Percentiles rank a stretch among this genome's conserved stretches.
Evolutionary conservation across 192 early-diverging fungal species (phyloP).

Genomic region (Backusella liffmaniae): DNA sequence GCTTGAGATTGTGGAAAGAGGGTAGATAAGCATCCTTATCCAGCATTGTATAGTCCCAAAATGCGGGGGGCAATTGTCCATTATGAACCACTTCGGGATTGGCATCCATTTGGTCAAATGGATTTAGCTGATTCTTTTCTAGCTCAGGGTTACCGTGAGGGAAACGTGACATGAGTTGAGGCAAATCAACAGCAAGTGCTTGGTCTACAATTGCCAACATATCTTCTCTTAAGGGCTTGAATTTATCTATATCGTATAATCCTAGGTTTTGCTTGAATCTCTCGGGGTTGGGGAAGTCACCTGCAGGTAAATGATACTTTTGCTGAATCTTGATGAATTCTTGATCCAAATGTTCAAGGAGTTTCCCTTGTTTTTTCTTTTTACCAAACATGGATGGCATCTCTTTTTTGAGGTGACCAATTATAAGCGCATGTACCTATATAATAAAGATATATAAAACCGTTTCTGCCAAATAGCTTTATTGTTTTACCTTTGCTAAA

Average conservation of each 20-base stretch:
- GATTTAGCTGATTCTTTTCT: slow-evolving; percentile 56
- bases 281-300: slow-evolving; percentile 84
- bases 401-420: slow-evolving; percentile 77
- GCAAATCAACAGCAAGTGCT: slow-evolving; percentile 73
- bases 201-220: slow-evolving; percentile 68
- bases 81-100: not conserved
- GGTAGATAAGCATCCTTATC: slow-evolving; percentile 50
- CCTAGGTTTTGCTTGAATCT: slow-evolving; percentile 66
- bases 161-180: slow-evolving; percentile 74
- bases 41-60: slow-evolving; percentile 55
- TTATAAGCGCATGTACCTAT: slow-evolving; percentile 82
- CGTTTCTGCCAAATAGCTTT: not conserved
- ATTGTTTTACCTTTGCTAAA: slow-evolving; percentile 55
- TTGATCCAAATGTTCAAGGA: slow-evolving; percentile 68
- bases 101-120: slow-evolving; percentile 36
- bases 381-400: slow-evolving; percentile 86
- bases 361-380: slow-evolving; percentile 66
- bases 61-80: slow-evolving; percentile 42
- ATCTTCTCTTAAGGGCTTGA: slow-evolving; percentile 71
- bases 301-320: slow-evolving; percentile 65
- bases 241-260: slow-evolving; percentile 79
- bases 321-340: slow-evolving; percentile 78
- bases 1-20: slow-evolving; percentile 47
- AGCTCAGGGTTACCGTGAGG: slow-evolving; percentile 75
- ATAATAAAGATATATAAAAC: not conserved